Percentiles rank a stretch among this genome's conserved stretches.
Evolutionary conservation across 139 green algal species (phyloP).

Genomic region (Coelastrella sp.): DNA sequence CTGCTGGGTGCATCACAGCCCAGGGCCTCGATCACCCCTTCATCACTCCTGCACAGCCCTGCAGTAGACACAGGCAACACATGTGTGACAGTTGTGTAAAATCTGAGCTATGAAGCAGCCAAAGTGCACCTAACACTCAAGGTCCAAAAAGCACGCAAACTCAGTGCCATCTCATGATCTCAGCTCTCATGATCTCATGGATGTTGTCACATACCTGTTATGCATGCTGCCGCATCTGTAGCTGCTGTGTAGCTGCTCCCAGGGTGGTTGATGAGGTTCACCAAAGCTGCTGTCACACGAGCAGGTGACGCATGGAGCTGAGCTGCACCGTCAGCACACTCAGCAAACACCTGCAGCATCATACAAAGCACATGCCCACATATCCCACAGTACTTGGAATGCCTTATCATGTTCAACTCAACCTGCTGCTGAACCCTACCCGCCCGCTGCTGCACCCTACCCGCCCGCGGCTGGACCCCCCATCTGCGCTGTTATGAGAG

Average conservation of each 20-base stretch:
- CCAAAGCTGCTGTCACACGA: background rate
- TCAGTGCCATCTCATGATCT: too few relatives aligned
- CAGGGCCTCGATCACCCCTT: constrained; percentile 27
- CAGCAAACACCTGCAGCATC: too few relatives aligned
- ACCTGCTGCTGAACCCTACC: too few relatives aligned
- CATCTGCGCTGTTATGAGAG: too few relatives aligned
- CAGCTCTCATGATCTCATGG: too few relatives aligned
- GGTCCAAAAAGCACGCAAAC: too few relatives aligned
- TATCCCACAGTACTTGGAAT: too few relatives aligned
- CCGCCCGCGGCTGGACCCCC: too few relatives aligned
- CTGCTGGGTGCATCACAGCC: constrained; percentile 4
- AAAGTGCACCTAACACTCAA: background rate
- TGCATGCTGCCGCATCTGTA: constrained; percentile 17
- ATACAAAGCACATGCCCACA: too few relatives aligned
- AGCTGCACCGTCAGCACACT: too few relatives aligned
- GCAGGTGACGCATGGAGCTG: constrained; percentile 3
- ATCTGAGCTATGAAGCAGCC: background rate
- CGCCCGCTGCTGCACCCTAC: too few relatives aligned
- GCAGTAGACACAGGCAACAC: background rate
- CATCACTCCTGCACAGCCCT: constrained; percentile 15
- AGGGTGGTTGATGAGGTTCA: constrained; percentile 8
- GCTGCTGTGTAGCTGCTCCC: constrained; percentile 23
- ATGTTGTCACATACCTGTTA: constrained; percentile 23
- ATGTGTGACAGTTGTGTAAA: background rate
- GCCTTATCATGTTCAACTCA: too few relatives aligned